A percentile compares a stretch with the other conserved stretches of the same genome.
phyloP scores from a whole-genome alignment of 306 rosid genomes.

The Prunus persica region Prunus_persica_NCBIv2 NC_034014.1:27687501-27688000 shows the following conservation, averaged over 20 bases:
- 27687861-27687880: slow-evolving; percentile 78
- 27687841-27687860: slow-evolving; percentile 95
- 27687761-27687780: not conserved
- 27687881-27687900: slow-evolving; percentile 93
- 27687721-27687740: not conserved
- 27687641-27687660: slow-evolving; percentile 29
- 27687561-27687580: slow-evolving; percentile 98
- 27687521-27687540: slow-evolving; percentile 3
- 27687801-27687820: slow-evolving; percentile 44
- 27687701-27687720: not conserved
- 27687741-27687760: not conserved
- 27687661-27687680: not conserved
- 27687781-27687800: not conserved
- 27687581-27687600: slow-evolving; percentile 95
- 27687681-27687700: not conserved
- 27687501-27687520: not conserved
- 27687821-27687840: slow-evolving; percentile 88
- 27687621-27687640: slow-evolving; percentile 90
- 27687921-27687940: slow-evolving; percentile 44
- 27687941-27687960: not conserved
- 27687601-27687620: slow-evolving; percentile 92
- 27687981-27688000: slow-evolving; percentile 19
- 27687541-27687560: slow-evolving; percentile 58
- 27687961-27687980: not conserved
- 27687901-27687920: slow-evolving; percentile 86